A percentile compares a stretch with the other conserved stretches of the same genome.
Conservation (phyloP, 73 alveolate species). For the Paramecium pentaurelia region DNA sequence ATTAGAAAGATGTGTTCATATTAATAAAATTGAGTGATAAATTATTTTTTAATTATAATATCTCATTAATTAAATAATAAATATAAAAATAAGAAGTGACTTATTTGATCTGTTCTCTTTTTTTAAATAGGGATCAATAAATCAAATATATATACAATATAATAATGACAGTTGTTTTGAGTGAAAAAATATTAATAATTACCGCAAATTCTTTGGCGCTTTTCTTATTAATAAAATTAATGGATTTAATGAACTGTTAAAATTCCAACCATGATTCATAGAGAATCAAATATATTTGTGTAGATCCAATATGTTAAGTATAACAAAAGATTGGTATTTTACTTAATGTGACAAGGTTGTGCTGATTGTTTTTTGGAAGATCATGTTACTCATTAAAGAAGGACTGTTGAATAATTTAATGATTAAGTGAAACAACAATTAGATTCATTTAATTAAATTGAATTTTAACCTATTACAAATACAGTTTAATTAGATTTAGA, state of each 20-base stretch:
- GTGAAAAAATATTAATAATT: background rate
- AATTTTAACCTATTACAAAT: background rate
- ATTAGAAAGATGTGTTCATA: too few species aligned
- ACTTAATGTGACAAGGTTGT: background rate
- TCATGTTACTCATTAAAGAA: constrained; percentile 13
- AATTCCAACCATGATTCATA: background rate
- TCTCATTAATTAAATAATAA: too few species aligned
- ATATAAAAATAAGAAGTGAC: too few species aligned
- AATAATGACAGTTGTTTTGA: background rate
- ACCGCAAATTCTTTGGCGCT: background rate
- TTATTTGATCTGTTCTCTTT: too few species aligned
- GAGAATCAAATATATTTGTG: constrained; percentile 10
- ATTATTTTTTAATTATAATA: too few species aligned
- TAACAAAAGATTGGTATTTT: background rate
- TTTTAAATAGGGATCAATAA: background rate
- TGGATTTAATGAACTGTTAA: background rate
- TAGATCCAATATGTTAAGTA: background rate
- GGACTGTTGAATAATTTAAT: background rate
- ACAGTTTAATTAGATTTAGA: background rate
- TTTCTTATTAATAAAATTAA: background rate
- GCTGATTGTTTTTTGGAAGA: constrained; percentile 39
- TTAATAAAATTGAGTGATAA: too few species aligned
- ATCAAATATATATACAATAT: background rate
- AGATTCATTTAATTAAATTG: background rate
- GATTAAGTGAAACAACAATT: background rate